These are phyloP conservation scores for Furcasterigmium sp. DNA, from an alignment of 2,329 filamentous ascomycete species.

Conservation along the genomic window DNA sequence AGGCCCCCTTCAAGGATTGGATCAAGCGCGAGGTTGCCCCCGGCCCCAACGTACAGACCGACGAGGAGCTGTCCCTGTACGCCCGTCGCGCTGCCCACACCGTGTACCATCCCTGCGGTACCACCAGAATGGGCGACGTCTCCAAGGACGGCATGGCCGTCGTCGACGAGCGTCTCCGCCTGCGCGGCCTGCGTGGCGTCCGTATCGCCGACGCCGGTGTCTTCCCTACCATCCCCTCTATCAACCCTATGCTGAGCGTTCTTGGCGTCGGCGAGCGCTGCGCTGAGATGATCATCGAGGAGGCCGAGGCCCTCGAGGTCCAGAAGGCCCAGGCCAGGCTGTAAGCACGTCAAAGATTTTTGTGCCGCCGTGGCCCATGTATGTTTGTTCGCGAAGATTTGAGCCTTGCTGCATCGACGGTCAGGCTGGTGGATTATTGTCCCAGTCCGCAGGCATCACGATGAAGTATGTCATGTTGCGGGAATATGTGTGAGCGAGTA, in stretches of 20 bases:
- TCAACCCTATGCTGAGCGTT: slow-evolving; percentile 91
- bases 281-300: slow-evolving; percentile 75
- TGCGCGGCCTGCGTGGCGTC: slow-evolving; percentile 67
- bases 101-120: slow-evolving; percentile 85
- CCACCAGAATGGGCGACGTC: slow-evolving; percentile 83
- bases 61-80: slow-evolving; percentile 79
- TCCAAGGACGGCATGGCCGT: slow-evolving; percentile 66
- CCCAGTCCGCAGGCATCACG: too few species aligned
- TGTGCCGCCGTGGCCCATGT: too few species aligned
- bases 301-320: slow-evolving; percentile 31
- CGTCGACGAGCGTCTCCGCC: slow-evolving; percentile 69
- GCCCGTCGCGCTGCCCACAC: slow-evolving; percentile 78
- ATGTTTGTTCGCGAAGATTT: too few species aligned
- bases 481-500: too few species aligned
- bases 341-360: too few species aligned
- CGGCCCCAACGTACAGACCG: slow-evolving; percentile 65
- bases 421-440: too few species aligned
- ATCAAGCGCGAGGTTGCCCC: slow-evolving; percentile 79
- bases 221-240: slow-evolving; percentile 80
- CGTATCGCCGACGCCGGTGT: slow-evolving; percentile 83
- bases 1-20: slow-evolving; percentile 76
- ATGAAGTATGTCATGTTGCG: too few species aligned
- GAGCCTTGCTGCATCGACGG: too few species aligned
- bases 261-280: slow-evolving; percentile 77
- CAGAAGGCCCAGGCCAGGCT: slow-evolving; percentile 5